phyloP scores from a whole-genome alignment of 2,329 filamentous ascomycete genomes.

The Neofusicoccum laricinum region DNA sequence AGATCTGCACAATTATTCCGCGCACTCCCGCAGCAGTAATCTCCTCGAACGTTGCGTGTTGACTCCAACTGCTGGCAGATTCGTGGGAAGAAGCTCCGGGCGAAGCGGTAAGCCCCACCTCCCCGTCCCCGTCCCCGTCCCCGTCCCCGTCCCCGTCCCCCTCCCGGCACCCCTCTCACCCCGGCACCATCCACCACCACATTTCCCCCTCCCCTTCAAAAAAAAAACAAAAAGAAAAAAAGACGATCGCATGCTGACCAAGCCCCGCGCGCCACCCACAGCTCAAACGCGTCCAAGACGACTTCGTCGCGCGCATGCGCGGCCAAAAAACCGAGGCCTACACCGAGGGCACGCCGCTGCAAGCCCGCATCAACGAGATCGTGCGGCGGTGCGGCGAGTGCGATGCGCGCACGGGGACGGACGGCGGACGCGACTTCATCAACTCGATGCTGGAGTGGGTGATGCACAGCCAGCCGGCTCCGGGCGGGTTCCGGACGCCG shows the following conservation, averaged over 20 bases:
- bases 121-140: neutral
- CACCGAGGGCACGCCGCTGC: neutral
- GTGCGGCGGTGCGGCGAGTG: neutral
- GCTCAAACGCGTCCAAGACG: slow-evolving; percentile 3
- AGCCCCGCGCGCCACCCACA: neutral
- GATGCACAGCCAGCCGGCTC: neutral
- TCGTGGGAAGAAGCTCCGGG: slow-evolving; percentile 1
- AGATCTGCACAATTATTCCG: no score
- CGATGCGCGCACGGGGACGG: neutral
- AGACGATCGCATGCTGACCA: neutral
- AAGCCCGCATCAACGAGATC: neutral
- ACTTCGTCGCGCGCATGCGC: slow-evolving; percentile 1
- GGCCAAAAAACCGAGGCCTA: neutral
- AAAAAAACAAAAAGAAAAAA: no score
- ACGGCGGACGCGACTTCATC: neutral
- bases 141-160: neutral
- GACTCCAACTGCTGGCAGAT: neutral
- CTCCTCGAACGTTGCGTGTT: neutral
- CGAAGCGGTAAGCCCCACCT: neutral
- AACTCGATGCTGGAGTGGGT: neutral
- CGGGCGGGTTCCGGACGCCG: neutral
- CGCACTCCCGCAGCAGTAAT: no score
- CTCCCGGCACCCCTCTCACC: no score
- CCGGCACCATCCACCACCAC: no score
- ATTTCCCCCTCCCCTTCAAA: no score